Evolutionary conservation across 2,329 filamentous ascomycete genomes (phyloP).

Genomic region (Penicillium palitans): DNA sequence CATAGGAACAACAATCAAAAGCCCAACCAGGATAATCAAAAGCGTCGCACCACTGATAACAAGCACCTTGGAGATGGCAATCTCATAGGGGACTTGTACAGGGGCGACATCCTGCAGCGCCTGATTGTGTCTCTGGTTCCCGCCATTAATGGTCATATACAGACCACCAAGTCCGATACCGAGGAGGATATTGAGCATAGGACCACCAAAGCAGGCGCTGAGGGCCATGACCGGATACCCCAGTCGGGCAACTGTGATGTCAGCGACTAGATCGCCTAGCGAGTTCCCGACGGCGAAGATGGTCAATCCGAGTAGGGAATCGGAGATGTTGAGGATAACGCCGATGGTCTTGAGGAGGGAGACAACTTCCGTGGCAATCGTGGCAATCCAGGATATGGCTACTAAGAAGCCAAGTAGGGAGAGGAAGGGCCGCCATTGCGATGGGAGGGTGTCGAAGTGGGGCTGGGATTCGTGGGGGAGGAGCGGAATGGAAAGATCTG

Average conservation of each 20-base stretch:
- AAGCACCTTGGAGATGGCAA: conserved; percentile 80
- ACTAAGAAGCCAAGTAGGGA: conserved; percentile 91
- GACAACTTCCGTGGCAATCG: conserved; percentile 92
- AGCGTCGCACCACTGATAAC: conserved; percentile 83
- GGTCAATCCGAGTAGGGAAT: conserved; percentile 90
- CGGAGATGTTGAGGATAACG: conserved; percentile 87
- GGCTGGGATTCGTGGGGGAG: neutral
- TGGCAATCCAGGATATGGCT: conserved; percentile 93
- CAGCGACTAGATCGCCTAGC: conserved; percentile 87
- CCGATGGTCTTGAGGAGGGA: conserved; percentile 91
- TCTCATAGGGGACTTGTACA: conserved; percentile 64
- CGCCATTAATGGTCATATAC: conserved; percentile 73
- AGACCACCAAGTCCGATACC: conserved; percentile 90
- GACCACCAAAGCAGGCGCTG: conserved; percentile 95
- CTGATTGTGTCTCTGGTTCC: conserved; percentile 14
- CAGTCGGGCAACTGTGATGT: conserved; percentile 88
- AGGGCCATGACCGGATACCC: conserved; percentile 96
- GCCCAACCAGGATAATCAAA: conserved; percentile 72
- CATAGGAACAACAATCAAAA: conserved; percentile 78
- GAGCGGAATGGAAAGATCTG: neutral
- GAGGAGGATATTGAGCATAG: conserved; percentile 94
- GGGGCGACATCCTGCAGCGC: conserved; percentile 1
- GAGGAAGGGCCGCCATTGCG: conserved; percentile 72
- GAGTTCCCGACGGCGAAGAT: conserved; percentile 97
- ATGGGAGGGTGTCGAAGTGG: conserved; percentile 56